Percentiles rank a stretch among this genome's conserved stretches.
phyloP scores from a whole-genome alignment of 495 filamentous ascomycete species.

The Cercophora sp. region DNA sequence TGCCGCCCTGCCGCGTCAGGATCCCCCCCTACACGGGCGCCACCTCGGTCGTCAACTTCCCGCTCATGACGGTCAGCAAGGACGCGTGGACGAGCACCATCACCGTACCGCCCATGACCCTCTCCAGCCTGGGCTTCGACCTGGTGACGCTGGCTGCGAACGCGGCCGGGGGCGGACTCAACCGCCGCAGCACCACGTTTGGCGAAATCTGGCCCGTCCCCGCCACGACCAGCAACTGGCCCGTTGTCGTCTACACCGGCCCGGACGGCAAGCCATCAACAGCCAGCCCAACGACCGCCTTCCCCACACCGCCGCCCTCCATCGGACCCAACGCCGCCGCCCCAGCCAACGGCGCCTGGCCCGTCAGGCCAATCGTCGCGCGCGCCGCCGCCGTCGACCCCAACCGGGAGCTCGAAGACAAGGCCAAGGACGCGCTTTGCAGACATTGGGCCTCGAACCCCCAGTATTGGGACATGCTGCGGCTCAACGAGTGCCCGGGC shows the following conservation, averaged over 20 bases:
- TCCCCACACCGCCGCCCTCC: not conserved
- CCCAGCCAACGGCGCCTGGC: not conserved
- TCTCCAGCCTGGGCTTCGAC: conserved; percentile 19
- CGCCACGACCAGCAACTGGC: not conserved
- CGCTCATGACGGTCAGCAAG: conserved; percentile 21
- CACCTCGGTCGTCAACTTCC: conserved; percentile 24
- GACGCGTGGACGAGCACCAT: conserved; percentile 26
- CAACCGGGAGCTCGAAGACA: no score
- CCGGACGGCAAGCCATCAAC: not conserved
- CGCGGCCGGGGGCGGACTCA: not conserved
- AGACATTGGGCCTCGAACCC: no score
- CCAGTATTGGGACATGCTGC: no score
- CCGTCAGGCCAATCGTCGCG: no score
- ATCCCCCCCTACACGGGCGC: conserved; percentile 22
- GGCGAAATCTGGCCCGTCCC: conserved; percentile 1
- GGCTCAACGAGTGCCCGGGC: no score
- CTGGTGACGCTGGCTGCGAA: not conserved
- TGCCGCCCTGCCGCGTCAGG: conserved; percentile 22
- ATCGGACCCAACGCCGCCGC: not conserved
- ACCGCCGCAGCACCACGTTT: no score
- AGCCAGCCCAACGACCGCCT: not conserved
- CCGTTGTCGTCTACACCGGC: not conserved
- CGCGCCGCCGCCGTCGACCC: no score
- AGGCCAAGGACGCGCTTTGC: no score
- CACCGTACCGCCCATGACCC: conserved; percentile 19